A percentile compares a stretch with the other conserved stretches of the same genome.
Evolutionary conservation across 2,329 filamentous ascomycete species (phyloP).

Genomic region (Calonectria leucothoes): DNA sequence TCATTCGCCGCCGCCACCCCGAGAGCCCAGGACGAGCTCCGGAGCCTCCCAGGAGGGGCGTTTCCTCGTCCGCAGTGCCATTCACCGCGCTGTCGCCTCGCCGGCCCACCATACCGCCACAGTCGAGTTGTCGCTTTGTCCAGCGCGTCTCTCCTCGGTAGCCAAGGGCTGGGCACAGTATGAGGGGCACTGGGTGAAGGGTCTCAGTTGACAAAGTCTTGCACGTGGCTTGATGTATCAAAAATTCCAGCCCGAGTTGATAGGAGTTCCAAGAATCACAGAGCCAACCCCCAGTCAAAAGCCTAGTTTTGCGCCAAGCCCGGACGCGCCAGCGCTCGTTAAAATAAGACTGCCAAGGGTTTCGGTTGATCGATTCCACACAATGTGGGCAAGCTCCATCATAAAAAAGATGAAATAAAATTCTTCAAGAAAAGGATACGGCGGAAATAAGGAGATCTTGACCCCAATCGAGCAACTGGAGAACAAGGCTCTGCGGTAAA

Average conservation of each 20-base stretch:
- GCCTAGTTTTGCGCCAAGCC: neutral
- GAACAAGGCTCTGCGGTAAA: neutral
- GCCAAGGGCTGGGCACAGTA: too few species aligned
- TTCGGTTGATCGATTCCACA: too few species aligned
- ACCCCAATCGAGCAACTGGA: neutral
- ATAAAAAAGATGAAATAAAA: too few species aligned
- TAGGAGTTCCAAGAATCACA: neutral
- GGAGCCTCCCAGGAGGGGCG: constrained; percentile 27
- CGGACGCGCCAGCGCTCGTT: neutral
- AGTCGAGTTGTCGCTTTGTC: neutral
- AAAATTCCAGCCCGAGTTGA: neutral
- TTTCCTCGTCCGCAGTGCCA: constrained; percentile 29
- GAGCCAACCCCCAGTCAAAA: neutral
- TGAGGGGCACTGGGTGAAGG: neutral
- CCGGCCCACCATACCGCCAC: constrained; percentile 17
- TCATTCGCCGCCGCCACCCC: constrained; percentile 20
- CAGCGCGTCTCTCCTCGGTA: neutral
- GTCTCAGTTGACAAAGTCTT: neutral
- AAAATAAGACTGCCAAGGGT: neutral
- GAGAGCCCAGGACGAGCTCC: neutral
- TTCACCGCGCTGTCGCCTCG: neutral
- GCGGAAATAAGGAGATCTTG: neutral
- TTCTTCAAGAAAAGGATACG: neutral
- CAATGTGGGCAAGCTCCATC: too few species aligned
- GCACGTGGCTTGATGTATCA: neutral